Conservation (phyloP, 176 grass and related monocot species). For the Phragmites australis region DNA sequence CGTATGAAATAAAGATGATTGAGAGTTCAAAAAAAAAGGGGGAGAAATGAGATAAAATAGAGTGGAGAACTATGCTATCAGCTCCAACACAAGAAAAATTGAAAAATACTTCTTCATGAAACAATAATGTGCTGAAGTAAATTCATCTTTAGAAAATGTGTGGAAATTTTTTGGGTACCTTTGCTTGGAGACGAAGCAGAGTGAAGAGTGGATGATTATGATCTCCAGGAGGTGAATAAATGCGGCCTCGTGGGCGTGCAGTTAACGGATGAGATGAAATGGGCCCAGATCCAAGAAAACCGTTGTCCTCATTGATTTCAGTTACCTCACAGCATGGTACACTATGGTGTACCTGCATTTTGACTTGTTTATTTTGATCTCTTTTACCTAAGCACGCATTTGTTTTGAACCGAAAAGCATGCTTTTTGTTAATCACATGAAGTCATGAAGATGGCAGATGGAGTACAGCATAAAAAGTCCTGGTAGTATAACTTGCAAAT, state of each 20-base stretch:
- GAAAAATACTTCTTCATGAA: neutral
- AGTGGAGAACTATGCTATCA: neutral
- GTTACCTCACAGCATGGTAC: neutral
- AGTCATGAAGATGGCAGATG: too few relatives aligned
- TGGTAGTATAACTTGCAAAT: too few relatives aligned
- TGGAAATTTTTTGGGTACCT: neutral
- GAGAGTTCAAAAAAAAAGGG: too few relatives aligned
- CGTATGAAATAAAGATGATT: neutral
- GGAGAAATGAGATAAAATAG: too few relatives aligned
- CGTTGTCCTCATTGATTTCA: constrained; percentile 37
- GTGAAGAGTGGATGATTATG: neutral
- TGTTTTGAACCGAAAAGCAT: too few relatives aligned
- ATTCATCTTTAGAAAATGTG: neutral
- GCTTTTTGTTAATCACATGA: too few relatives aligned
- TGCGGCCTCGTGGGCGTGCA: constrained; percentile 49
- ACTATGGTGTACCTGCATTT: neutral
- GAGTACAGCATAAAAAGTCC: too few relatives aligned
- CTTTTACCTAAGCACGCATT: neutral
- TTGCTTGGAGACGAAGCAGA: constrained; percentile 47
- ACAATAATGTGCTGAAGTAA: neutral
- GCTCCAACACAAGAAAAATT: neutral
- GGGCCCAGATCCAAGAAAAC: constrained; percentile 50
- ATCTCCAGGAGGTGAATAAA: constrained; percentile 45
- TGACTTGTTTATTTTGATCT: neutral
- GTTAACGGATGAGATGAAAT: constrained; percentile 30